Evolutionary conservation across 2,329 filamentous ascomycete species (phyloP), one percentile per base, ranked within the genome.

Genomic region (Diaporthe aspalathi): DNA sequence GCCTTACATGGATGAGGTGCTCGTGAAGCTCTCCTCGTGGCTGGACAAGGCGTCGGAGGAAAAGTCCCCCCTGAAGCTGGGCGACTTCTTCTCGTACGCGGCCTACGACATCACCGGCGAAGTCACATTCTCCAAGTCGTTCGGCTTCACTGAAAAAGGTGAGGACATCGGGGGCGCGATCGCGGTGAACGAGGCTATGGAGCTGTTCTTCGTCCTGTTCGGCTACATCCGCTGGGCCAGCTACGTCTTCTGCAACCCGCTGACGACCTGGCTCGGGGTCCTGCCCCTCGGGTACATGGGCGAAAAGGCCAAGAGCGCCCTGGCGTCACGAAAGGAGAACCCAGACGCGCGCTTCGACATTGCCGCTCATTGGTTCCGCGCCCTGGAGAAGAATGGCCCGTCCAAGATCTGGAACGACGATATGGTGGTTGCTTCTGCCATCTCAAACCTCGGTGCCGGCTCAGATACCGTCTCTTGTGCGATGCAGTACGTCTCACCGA

Each of bases 101-200:
- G 75, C 78, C 17, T 80, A 78, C 45, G 79, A 81, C 70, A 73
- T 79, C 29, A 73, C 79, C 27, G 78, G 79, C n/a, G 78, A 80
- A 66, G 73, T 77, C 49, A 74, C 77, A 32, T 80, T 79, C 63
- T 78, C 77, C n/a, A 76, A 76, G 68, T 72, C 73, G 45, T 77
- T 80, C 38, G 67, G 67, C 1, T 80, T 79, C 70, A 62, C 79
- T 6, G 22, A 38, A 1, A 57, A 35, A 17, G 79, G 75, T 5
- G 68, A 72, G 54, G 80, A 81, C 68, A 75, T 82, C 16, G 76
- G 74, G 56, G 76, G 76, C 40, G 75, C 79, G 17, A 79, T 82
- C 45, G 73, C 69, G 27, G 72, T 75, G 20, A 60, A 60, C 38
- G 54, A 60, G 6, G 54, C 54, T 24, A 72, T 75, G n/a, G 75